Evolutionary conservation across 2,329 filamentous ascomycete species (phyloP), one percentile per base, ranked within the genome.

Genomic region (Diaporthe sp.): DNA sequence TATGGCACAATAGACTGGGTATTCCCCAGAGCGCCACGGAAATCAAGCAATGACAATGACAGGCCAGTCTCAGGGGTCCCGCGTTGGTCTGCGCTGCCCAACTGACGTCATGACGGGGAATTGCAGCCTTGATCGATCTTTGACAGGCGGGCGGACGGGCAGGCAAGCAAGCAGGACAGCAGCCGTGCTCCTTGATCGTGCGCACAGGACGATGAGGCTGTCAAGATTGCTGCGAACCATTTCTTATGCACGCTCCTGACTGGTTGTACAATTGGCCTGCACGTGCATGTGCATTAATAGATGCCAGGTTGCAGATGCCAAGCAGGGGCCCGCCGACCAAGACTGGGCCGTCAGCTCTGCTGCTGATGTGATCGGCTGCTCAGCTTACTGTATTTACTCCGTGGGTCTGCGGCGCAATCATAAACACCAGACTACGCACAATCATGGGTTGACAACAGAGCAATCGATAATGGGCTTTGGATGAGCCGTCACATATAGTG

Each of bases 81-180:
- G 9, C 17, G 39, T 15, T 34, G 22, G 22, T 25, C 57, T 39
- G 57, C 6, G 37, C 71, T 44, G 49, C 47, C 34, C 44, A 12
- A 15, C 72, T 75, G 74, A 75, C 74, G 74, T 75, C 74, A 75
- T 68, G 60, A 73, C 65, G 49, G 71, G 25, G 44, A 28, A 55
- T 34, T 5, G 47, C 12, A 65, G 31, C 74, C 57, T 73, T 42
- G 57, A 42, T 51, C 28, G 39, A 34, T 20, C 25, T 53, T 49
- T 68, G 28, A 53, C 58, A 47, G 47, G 25, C 20, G n/a, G 25
- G 15, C n/a, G 5, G 20, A 2, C 55, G 31, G 34, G 53, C 60
- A 4, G 37, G 58, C 37, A 7, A 28, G 31, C 31, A 63, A 20
- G 37, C 58, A 63, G 37, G 28, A 39, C n/a, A 63, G 25, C 37